Base-by-base conservation (phyloP, 2,329 filamentous ascomycete genomes). In the Chaetomium strumarium region DNA sequence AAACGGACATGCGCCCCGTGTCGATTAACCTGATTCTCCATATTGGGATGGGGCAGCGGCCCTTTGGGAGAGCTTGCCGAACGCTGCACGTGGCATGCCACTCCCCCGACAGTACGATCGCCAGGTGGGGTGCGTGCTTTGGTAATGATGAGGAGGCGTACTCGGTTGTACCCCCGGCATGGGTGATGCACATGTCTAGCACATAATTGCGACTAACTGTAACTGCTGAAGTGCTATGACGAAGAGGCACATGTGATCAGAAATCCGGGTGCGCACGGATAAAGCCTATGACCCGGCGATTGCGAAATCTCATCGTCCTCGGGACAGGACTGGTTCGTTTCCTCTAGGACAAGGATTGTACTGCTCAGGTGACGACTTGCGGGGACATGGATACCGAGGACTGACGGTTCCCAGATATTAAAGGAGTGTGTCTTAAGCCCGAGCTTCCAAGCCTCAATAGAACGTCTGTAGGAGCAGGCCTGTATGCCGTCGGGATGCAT, bases 41-140 rank as follows among this genome's bases (percentile, higher is more conserved):
- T 49, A 38, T 44, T 42, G 52, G 52, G 52, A 57, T 41, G 44
- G 24, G 38, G 38, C 51, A 42, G 34, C 17, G 17, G 38, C 34
- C 44, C 46, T 52, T 49, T 55, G 51, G 48, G 40, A 55, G 48
- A 55, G 49, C 31, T 30, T 50, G 49, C 55, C 50, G 53, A 54
- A 40, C 47, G 34, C 39, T 55, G 53, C 60, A 63, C 55, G 60
- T 62, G 60, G 61, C 54, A 52, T 59, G 45, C 48, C 51, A 46
- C 49, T 52, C 47, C 30, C 49, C 20, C 44, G 39, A 44, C 34
- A 19, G 59, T 59, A 59, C 59, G 57, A 62, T 62, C 58, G 51
- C 47, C 57, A 16, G 20, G 20, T 12, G 7, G 34, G 44, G 39
- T 46, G 37, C n/a, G 8, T 13, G 31, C 20, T 31, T 16, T 42